phyloP scores from a whole-genome alignment of 164 flowering plant species.

The Annona squamosa region DNA sequence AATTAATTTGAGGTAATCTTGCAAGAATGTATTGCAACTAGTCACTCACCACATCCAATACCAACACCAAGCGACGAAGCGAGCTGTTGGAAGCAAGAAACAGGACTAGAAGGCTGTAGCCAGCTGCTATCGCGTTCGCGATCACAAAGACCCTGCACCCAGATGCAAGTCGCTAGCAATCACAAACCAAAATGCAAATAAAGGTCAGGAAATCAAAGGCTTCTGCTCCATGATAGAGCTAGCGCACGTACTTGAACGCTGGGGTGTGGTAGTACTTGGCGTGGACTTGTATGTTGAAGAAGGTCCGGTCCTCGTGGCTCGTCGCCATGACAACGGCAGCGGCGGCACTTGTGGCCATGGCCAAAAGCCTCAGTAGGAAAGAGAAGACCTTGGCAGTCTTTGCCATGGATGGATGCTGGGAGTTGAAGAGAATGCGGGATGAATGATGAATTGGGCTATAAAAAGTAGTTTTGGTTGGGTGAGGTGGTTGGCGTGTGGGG shows the following conservation, averaged over 20 bases:
- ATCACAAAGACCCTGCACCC: conserved; percentile 54
- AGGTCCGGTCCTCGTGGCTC: conserved; percentile 33
- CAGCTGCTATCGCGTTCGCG: conserved; percentile 45
- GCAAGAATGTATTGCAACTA: background rate
- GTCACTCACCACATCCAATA: conserved; percentile 45
- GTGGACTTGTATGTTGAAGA: conserved; percentile 32
- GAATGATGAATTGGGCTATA: background rate
- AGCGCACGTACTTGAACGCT: conserved; percentile 46
- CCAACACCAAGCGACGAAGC: conserved; percentile 37
- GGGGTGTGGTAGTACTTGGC: conserved; percentile 49
- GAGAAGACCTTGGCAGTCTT: conserved; percentile 21
- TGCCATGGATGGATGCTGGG: conserved; percentile 14
- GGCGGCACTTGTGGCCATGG: conserved; percentile 42
- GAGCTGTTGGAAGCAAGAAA: conserved; percentile 32
- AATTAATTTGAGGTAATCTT: background rate
- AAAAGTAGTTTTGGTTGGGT: background rate
- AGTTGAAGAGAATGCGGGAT: background rate
- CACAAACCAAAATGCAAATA: background rate
- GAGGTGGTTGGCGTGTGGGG: background rate
- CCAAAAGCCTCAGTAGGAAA: conserved; percentile 47
- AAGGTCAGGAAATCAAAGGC: background rate
- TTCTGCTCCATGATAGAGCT: too few relatives aligned
- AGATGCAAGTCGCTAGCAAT: background rate
- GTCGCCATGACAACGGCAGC: conserved; percentile 58
- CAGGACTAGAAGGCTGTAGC: conserved; percentile 37